A percentile compares a stretch with the other conserved stretches of the same genome.
Evolutionary conservation across 78 protist species (phyloP).

Genomic region (Pelomyxa schiedti): DNA sequence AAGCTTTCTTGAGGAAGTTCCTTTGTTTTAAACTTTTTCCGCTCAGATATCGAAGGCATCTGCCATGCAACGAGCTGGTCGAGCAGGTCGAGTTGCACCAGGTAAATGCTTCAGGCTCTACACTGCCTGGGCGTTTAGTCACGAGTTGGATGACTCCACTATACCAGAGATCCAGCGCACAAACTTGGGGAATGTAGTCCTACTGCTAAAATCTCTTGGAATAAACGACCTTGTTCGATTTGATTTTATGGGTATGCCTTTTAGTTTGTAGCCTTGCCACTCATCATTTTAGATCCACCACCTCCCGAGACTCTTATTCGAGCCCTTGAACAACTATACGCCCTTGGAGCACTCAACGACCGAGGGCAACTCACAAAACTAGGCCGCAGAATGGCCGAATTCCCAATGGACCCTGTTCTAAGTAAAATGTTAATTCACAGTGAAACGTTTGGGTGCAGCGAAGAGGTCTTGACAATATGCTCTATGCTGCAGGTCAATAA

Average conservation of each 20-base stretch:
- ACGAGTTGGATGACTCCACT: conserved; percentile 78
- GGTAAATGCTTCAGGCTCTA: conserved; percentile 93
- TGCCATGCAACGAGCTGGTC: conserved; percentile 90
- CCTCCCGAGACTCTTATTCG: conserved; percentile 93
- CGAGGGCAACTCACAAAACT: conserved; percentile 91
- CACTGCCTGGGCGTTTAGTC: conserved; percentile 83
- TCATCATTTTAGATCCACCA: too few species aligned
- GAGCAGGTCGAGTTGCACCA: conserved; percentile 94
- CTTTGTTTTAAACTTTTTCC: background rate
- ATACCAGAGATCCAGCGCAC: conserved; percentile 97
- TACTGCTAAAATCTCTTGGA: conserved; percentile 86
- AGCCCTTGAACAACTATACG: conserved; percentile 90
- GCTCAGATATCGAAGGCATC: conserved; percentile 70
- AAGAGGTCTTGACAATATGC: conserved; percentile 56
- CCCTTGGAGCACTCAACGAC: conserved; percentile 91
- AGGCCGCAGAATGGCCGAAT: conserved; percentile 95
- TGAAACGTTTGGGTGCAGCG: conserved; percentile 57
- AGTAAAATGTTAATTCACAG: conserved; percentile 66
- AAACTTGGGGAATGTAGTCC: conserved; percentile 90
- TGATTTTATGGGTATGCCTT: conserved; percentile 97
- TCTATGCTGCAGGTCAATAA: conserved; percentile 85
- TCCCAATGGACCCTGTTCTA: conserved; percentile 93
- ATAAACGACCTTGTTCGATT: conserved; percentile 91
- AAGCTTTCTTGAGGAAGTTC: conserved; percentile 5
- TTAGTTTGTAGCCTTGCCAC: too few species aligned